Evolutionary conservation across 129 eudicot species (phyloP).

Genomic region (Arctium lappa): DNA sequence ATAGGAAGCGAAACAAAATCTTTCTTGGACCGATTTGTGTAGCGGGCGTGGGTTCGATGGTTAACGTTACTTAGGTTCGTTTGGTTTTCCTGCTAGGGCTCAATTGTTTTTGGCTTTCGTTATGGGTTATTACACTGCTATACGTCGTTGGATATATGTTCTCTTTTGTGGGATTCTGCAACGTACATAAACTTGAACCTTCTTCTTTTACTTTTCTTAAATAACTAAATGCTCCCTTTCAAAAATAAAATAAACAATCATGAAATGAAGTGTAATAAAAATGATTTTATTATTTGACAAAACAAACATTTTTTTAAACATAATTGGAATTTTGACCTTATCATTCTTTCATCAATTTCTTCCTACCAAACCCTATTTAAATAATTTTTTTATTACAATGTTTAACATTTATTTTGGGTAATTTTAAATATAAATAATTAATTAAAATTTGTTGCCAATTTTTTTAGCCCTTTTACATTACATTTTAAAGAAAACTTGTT

Average conservation of each 20-base stretch:
- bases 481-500: neutral
- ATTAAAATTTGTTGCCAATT: neutral
- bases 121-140: neutral
- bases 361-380: neutral
- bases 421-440: neutral
- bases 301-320: neutral
- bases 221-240: neutral
- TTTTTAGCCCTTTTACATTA: neutral
- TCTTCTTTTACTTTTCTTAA: neutral
- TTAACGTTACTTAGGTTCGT: no score
- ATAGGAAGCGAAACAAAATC: no score
- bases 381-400: neutral
- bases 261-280: no score
- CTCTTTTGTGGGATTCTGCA: neutral
- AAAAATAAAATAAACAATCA: no score
- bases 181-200: neutral
- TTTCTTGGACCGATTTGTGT: neutral
- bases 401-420: neutral
- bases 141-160: neutral
- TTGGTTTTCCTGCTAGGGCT: neutral
- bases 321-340: neutral
- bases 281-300: neutral
- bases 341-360: neutral
- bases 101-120: neutral
- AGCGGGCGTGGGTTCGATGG: neutral